Evolutionary conservation across 2,329 filamentous ascomycete genomes (phyloP), one percentile per base, ranked within the genome.

Genomic region (Oidium heveae): DNA sequence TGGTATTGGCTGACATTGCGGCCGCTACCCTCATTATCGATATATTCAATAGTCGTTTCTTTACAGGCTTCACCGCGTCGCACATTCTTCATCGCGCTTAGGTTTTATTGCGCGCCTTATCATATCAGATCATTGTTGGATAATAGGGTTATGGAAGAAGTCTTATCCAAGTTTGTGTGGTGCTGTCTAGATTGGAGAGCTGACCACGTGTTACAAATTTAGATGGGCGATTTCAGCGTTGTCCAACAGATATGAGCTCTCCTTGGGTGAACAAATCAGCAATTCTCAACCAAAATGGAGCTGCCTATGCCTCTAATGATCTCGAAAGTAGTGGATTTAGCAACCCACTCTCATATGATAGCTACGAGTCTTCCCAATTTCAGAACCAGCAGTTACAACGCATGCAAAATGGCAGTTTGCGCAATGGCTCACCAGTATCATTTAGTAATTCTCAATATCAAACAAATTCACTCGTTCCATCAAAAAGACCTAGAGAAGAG

Each of bases 401-500:
- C 64, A 83, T 89, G 76, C 84, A 85, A 66, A 91, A 89, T 71
- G 83, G 85, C 69, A 78, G 74, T 63, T 82, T 84, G 72, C 85
- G 86, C 73, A 88, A 86, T 68, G 80, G 79, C 57, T 88, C 86
- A 54, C 84, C 84, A 47, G 79, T 79, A 56, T 89, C 85, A 67
- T 76, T 82, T 64, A 84, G 82, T 64, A 18, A 51, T 22, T 84
- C 84, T 64, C 76, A 78, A 63, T 93, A 89, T 71, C 83, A 87
- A 66, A 86, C 86, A 61, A 89, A 85, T 69, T 75, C 83, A 51
- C 80, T 94, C 63, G 81, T 94, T 61, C 89, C 89, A 56, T 89
- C 88, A 22, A 98, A 96, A 70, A 79, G 91, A 63, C 77, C 84
- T 54, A 77, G 85, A 50, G 86, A 94, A 68, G 88, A 95, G 67